Evolutionary conservation across 1,284 basidiomycete genomes (phyloP).

Genomic region (Athelia sp.): DNA sequence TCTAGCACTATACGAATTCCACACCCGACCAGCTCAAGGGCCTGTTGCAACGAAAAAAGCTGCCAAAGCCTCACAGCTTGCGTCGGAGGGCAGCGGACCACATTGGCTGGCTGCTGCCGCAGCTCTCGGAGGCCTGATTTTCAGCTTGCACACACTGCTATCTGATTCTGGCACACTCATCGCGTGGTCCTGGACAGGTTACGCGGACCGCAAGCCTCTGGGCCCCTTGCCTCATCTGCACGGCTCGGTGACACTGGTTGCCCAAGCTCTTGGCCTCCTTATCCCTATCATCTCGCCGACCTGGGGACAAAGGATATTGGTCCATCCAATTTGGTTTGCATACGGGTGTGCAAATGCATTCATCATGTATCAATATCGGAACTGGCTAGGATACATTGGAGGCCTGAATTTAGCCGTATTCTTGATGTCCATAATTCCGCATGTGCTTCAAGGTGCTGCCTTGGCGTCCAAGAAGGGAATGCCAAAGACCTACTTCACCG

Average conservation of each 20-base stretch:
- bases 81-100: constrained; percentile 6
- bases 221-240: constrained; percentile 78
- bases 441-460: constrained; percentile 38
- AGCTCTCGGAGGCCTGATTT: constrained; percentile 72
- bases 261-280: constrained; percentile 54
- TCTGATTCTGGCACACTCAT: constrained; percentile 82
- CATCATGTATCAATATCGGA: constrained; percentile 53
- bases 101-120: constrained; percentile 48
- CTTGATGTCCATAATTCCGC: constrained; percentile 60
- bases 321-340: constrained; percentile 46
- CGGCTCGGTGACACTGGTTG: constrained; percentile 65
- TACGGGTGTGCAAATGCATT: constrained; percentile 49
- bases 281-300: constrained; percentile 31
- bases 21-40: constrained; percentile 27
- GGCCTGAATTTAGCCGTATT: constrained; percentile 69
- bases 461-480: constrained; percentile 27
- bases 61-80: constrained; percentile 5
- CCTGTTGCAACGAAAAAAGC: constrained; percentile 7
- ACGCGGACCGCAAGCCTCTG: constrained; percentile 49
- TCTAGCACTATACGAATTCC: constrained; percentile 46
- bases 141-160: constrained; percentile 74
- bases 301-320: constrained; percentile 21
- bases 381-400: constrained; percentile 76
- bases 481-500: constrained; percentile 47
- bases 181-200: constrained; percentile 91